These are phyloP conservation scores for Tanacetum coccineum DNA, from an alignment of 129 eudicot species.

Conservation along the genomic window DNA sequence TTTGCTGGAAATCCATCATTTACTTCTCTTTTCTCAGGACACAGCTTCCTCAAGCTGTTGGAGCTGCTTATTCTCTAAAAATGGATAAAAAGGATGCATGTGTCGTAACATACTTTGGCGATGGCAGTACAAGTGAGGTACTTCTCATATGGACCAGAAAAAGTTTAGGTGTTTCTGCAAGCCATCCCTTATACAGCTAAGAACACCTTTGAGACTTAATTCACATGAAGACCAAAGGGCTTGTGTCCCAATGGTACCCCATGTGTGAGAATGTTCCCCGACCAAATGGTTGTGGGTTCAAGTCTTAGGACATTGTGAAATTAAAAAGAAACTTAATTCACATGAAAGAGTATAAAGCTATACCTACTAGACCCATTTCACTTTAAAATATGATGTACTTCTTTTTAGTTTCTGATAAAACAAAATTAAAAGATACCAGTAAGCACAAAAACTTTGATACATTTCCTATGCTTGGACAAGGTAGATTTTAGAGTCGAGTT, in stretches of 20 bases:
- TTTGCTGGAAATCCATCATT: background rate
- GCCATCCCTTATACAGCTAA: background rate
- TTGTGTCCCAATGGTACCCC: too few species aligned
- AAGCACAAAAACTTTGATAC: background rate
- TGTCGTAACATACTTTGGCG: conserved; percentile 73
- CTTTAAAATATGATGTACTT: background rate
- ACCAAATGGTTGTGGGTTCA: too few species aligned
- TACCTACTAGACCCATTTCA: background rate
- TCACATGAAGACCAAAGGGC: too few species aligned
- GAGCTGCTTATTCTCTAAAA: conserved; percentile 82
- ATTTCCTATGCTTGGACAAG: background rate
- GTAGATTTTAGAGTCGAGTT: background rate
- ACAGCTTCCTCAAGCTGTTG: conserved; percentile 93
- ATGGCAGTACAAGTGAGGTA: conserved; percentile 88
- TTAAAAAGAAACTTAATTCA: too few species aligned
- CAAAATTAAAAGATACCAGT: background rate
- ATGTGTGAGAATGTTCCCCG: too few species aligned
- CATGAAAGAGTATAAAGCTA: background rate
- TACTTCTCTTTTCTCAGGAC: conserved; percentile 38
- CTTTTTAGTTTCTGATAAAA: background rate
- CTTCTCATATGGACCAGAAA: background rate
- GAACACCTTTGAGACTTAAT: background rate
- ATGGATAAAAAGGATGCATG: conserved; percentile 79
- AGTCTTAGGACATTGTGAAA: too few species aligned
- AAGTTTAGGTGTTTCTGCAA: background rate